Percentiles rank a stretch among this genome's conserved stretches.
Evolutionary conservation across 2,329 filamentous ascomycete species (phyloP).

Genomic region (Colletotrichum sp.): DNA sequence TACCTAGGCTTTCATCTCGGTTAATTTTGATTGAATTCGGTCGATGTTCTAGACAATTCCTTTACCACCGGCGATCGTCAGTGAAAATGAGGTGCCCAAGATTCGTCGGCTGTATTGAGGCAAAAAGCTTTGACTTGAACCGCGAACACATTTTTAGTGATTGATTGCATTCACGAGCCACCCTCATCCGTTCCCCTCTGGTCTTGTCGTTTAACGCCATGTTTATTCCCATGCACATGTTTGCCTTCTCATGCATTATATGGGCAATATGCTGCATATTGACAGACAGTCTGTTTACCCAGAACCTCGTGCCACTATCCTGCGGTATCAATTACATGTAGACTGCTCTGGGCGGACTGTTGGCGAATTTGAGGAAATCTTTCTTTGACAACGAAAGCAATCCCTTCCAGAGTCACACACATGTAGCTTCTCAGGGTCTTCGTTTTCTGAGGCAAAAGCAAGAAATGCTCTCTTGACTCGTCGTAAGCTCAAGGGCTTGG

Average conservation of each 20-base stretch:
- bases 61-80: not conserved
- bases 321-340: not conserved
- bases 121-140: no score
- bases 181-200: not conserved
- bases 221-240: fast-evolving
- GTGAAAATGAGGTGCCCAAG: not conserved
- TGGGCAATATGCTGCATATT: not conserved
- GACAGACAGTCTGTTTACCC: not conserved
- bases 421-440: not conserved
- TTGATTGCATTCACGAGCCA: not conserved
- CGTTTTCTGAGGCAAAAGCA: no score
- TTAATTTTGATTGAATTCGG: not conserved
- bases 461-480: no score
- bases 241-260: not conserved
- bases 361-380: not conserved
- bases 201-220: not conserved
- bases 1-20: not conserved
- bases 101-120: no score
- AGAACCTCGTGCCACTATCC: not conserved
- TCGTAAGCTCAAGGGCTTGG: no score
- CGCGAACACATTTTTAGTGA: no score
- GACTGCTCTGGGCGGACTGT: no score
- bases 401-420: not conserved
- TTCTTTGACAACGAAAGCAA: not conserved
- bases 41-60: not conserved